A percentile compares a stretch with the other conserved stretches of the same genome.
phyloP scores from a whole-genome alignment of 164 flowering plant species.

The Pachysandra terminalis region DNA sequence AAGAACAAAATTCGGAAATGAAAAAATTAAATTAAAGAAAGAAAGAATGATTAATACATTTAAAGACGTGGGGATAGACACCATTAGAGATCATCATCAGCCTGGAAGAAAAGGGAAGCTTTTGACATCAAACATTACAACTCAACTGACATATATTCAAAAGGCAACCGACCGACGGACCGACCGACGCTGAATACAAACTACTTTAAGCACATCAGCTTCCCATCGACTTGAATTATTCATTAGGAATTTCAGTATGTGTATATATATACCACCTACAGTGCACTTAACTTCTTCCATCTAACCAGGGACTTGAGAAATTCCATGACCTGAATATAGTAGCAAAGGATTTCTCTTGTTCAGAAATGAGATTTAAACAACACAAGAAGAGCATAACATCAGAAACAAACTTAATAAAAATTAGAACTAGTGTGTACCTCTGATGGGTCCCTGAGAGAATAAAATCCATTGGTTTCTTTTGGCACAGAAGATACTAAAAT shows the following conservation, averaged over 20 bases:
- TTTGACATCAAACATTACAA: no score
- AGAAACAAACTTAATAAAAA: not conserved
- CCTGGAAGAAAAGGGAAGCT: not conserved
- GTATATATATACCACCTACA: no score
- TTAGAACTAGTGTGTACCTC: conserved; percentile 47
- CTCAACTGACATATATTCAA: not conserved
- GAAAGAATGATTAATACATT: not conserved
- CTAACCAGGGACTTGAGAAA: conserved; percentile 62
- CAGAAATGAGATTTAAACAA: not conserved
- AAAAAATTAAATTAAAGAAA: no score
- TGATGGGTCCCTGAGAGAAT: conserved; percentile 73
- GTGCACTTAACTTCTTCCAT: conserved; percentile 31
- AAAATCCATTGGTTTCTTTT: conserved; percentile 75
- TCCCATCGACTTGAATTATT: not conserved
- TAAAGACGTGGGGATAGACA: not conserved
- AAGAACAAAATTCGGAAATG: no score
- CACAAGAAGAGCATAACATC: not conserved
- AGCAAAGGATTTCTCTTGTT: not conserved
- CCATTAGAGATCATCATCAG: no score
- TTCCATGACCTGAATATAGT: conserved; percentile 58
- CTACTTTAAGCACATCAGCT: not conserved
- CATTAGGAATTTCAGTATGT: not conserved
- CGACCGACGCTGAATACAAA: not conserved
- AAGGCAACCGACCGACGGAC: no score
- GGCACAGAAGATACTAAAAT: conserved; percentile 77